phyloP scores from a whole-genome alignment of 2,329 filamentous ascomycete species.

The Botrytis galanthina region DNA sequence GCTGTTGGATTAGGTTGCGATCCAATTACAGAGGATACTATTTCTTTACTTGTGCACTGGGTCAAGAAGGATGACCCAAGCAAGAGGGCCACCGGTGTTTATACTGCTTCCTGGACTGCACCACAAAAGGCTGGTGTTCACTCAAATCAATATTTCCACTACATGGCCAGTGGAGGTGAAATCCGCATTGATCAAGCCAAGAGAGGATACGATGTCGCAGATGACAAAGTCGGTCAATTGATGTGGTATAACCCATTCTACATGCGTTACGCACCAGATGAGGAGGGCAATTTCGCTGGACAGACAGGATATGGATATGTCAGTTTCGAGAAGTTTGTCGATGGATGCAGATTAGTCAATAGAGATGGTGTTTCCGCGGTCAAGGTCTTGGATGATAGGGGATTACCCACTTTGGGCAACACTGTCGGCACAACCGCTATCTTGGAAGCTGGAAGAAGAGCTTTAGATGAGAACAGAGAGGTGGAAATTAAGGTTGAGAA shows the following conservation, averaged over 20 bases:
- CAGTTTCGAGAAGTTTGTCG: conserved; percentile 93
- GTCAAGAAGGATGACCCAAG: conserved; percentile 64
- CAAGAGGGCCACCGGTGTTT: conserved; percentile 81
- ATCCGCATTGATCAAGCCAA: conserved; percentile 90
- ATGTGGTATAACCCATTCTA: conserved; percentile 94
- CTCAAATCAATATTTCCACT: conserved; percentile 96
- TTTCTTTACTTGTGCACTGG: conserved; percentile 88
- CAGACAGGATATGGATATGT: conserved; percentile 92
- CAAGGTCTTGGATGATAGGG: conserved; percentile 74
- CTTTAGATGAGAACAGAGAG: conserved; percentile 77
- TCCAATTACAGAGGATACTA: conserved; percentile 84
- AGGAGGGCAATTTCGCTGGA: conserved; percentile 90
- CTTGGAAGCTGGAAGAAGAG: conserved; percentile 78
- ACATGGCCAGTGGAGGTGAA: conserved; percentile 80
- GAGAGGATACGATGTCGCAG: conserved; percentile 91
- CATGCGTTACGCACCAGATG: conserved; percentile 91
- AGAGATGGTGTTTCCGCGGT: conserved; percentile 72
- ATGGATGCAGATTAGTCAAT: conserved; percentile 74
- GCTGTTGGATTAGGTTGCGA: conserved; percentile 77
- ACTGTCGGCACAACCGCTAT: conserved; percentile 92
- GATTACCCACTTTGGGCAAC: conserved; percentile 81
- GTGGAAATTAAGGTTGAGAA: conserved; percentile 69
- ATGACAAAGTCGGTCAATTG: conserved; percentile 67
- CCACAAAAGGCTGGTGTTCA: conserved; percentile 93
- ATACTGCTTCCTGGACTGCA: conserved; percentile 93